phyloP scores from a whole-genome alignment of 2,329 filamentous ascomycete species.

The Xylaria sp. region DNA sequence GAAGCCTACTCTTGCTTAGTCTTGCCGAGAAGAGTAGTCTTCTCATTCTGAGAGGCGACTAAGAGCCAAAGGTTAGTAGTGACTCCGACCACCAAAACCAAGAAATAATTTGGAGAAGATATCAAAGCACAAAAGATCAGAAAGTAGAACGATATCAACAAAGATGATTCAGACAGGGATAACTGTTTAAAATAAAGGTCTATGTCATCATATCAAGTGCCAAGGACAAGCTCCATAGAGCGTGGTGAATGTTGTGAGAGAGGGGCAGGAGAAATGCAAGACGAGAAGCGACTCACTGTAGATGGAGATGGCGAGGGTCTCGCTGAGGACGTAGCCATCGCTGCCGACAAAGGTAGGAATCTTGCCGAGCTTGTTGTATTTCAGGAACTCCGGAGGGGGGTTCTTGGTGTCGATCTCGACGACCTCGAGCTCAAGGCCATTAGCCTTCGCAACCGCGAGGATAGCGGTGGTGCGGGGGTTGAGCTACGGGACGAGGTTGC shows the following conservation, averaged over 20 bases:
- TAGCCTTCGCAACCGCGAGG: slow-evolving; percentile 95
- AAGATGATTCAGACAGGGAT: slow-evolving; percentile 94
- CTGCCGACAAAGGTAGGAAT: slow-evolving; percentile 91
- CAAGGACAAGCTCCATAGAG: slow-evolving; percentile 31
- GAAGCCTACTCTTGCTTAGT: slow-evolving; percentile 95
- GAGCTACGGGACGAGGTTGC: slow-evolving; percentile 64
- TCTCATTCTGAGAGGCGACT: slow-evolving; percentile 99
- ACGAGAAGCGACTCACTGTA: slow-evolving; percentile 78
- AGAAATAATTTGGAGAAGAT: slow-evolving; percentile 39
- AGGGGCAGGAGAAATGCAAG: slow-evolving; percentile 32
- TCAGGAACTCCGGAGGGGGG: slow-evolving; percentile 79
- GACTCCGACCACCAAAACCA: slow-evolving; percentile 46
- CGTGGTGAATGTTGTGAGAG: slow-evolving; percentile 27
- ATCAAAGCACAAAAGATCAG: slow-evolving; percentile 65
- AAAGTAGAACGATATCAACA: slow-evolving; percentile 93
- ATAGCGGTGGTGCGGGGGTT: slow-evolving; percentile 92
- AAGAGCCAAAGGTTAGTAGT: slow-evolving; percentile 41
- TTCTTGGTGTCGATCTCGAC: slow-evolving; percentile 75
- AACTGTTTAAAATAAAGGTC: slow-evolving; percentile 83
- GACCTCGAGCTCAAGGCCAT: slow-evolving; percentile 90
- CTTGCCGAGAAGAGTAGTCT: slow-evolving; percentile 98
- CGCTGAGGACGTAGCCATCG: slow-evolving; percentile 89
- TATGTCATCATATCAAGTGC: slow-evolving; percentile 71
- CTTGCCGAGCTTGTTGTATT: slow-evolving; percentile 88
- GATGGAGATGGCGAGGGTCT: slow-evolving; percentile 95